Percentiles rank a stretch among this genome's conserved stretches.
Conservation (phyloP, 768 basidiomycete species). For the Chiua virens region DNA sequence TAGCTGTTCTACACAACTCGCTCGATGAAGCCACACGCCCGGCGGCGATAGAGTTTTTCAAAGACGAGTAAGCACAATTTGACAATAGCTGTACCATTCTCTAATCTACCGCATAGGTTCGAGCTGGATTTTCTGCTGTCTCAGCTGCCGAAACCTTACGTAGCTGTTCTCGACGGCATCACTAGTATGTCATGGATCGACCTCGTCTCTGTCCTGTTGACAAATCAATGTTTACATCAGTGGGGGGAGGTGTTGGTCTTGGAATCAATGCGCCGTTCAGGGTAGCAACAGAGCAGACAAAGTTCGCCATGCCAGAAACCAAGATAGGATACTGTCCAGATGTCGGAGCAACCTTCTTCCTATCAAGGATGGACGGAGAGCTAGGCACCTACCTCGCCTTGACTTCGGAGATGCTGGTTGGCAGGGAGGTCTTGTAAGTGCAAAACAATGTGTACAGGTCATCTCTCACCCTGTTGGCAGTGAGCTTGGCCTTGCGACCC, state of each 20-base stretch:
- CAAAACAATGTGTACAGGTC: constrained; percentile 2
- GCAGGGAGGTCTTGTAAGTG: constrained; percentile 85
- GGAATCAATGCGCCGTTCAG: constrained; percentile 82
- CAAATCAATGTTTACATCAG: constrained; percentile 38
- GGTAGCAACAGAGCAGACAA: constrained; percentile 89
- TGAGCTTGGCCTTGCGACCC: constrained; percentile 91
- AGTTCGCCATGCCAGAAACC: constrained; percentile 96
- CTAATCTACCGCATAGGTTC: constrained; percentile 50
- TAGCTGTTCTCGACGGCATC: constrained; percentile 86
- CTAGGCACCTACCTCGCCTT: constrained; percentile 93
- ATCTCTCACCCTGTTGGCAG: constrained; percentile 39
- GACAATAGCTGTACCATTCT: constrained; percentile 1
- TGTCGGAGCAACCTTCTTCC: constrained; percentile 88
- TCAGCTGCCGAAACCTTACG: constrained; percentile 80
- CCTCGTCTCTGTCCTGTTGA: background rate
- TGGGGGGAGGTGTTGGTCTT: constrained; percentile 96
- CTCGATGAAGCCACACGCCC: constrained; percentile 49
- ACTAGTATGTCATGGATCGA: constrained; percentile 62
- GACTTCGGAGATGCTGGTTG: constrained; percentile 69
- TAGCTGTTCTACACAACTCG: constrained; percentile 60
- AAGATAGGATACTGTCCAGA: constrained; percentile 91
- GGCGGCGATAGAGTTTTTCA: constrained; percentile 84
- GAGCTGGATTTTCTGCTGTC: constrained; percentile 76
- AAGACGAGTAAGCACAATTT: constrained; percentile 66
- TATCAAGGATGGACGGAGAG: constrained; percentile 87